Base-by-base conservation (phyloP, 2,329 filamentous ascomycete genomes). In the Fusarium annulatum region DNA sequence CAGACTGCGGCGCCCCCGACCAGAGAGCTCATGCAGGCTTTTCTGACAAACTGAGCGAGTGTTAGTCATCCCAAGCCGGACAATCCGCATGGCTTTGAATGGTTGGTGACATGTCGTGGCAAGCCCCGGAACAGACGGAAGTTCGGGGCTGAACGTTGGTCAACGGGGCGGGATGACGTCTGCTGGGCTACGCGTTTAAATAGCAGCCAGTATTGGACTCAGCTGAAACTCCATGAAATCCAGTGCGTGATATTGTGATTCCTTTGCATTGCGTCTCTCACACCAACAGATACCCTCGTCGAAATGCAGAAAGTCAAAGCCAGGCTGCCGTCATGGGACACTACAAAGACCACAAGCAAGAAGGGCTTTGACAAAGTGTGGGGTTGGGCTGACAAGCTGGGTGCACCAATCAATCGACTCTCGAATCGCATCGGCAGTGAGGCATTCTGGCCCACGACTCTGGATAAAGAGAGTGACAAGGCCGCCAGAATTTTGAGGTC, bases 381-480 rank as follows among this genome's bases (percentile, higher is more conserved):
- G 86, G 86, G 46, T 71, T 84, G 79, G 82, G 83, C 74, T 68
- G 81, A 82, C 60, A 86, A 87, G 77, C 85, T 86, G 16, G 93
- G 93, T 21, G 89, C 88, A 4, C 94, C 94, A 3, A 89, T 97
- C 77, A 97, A 97, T 79, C 89, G 88, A 53, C 81, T 97, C 19
- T 93, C 92, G 30, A 95, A 97, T 83, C 93, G 92, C 80, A 87
- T 97, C 56, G 94, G 94, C 33, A 83, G 83, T 42, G 94, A 97
- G 82, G 92, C 93, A 7, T 97, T 97, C 81, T 94, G 94, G 91
- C 94, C 95, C 4, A 94, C 92, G 57, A 92, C 92, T 2, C 86
- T 97, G 74, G 94, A 97, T 78, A 94, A 94, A 80, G 95, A 97
- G 84, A 93, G 92, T 76, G 94, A 97, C 81, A 97, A 97, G 84